These are phyloP conservation scores for Cucurbita moschata DNA, from an alignment of 306 rosid species.

Conservation along the genomic window DNA sequence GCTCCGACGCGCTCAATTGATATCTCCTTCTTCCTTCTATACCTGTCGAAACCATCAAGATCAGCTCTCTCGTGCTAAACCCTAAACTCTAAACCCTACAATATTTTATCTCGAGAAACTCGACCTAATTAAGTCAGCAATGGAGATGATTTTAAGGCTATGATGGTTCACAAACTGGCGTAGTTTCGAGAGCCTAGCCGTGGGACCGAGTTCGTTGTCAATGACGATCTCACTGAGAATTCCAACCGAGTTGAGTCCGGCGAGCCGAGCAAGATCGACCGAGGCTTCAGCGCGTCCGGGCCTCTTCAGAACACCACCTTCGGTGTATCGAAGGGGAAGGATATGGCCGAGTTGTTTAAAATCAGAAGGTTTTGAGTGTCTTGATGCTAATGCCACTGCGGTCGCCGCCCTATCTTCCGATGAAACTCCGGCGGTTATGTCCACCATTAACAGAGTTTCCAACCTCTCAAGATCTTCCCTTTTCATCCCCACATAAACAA, in stretches of 20 bases:
- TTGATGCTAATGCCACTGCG: conserved; percentile 71
- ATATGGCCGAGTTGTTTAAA: conserved; percentile 95
- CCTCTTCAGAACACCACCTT: conserved; percentile 91
- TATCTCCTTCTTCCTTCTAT: conserved; percentile 71
- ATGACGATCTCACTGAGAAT: conserved; percentile 54
- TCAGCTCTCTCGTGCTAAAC: neutral
- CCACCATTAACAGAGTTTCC: conserved; percentile 69
- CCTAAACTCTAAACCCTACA: too few relatives aligned
- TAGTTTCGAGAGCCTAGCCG: conserved; percentile 92
- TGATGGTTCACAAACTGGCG: conserved; percentile 50
- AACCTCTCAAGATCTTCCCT: conserved; percentile 64
- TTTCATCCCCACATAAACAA: conserved; percentile 71
- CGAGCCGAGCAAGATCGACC: conserved; percentile 73
- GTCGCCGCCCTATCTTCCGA: conserved; percentile 80
- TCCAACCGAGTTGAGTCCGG: conserved; percentile 67
- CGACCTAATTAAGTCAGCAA: conserved; percentile 81
- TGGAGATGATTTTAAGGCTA: conserved; percentile 55
- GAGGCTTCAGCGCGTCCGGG: conserved; percentile 95
- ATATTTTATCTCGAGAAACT: neutral
- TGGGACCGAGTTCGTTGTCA: conserved; percentile 86
- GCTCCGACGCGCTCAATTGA: conserved; percentile 36
- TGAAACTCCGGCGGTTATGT: conserved; percentile 87
- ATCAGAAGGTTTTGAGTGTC: conserved; percentile 67
- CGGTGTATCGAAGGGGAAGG: conserved; percentile 72
- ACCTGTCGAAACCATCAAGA: conserved; percentile 25